Evolutionary conservation across 441 rosid species (phyloP).

Genomic region (Jatropha podagrica): DNA sequence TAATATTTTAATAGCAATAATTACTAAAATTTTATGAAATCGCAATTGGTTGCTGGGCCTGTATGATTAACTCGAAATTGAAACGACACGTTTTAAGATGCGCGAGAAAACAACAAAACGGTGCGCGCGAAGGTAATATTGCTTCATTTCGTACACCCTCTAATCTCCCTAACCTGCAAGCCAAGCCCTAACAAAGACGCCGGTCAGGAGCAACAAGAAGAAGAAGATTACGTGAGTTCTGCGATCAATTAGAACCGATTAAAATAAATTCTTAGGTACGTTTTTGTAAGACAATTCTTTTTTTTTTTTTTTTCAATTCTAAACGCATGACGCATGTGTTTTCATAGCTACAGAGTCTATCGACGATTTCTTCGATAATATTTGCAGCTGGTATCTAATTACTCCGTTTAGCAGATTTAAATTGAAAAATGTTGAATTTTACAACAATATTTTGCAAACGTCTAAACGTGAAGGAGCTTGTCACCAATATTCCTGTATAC

Average conservation of each 20-base stretch:
- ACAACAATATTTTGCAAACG: slow-evolving; percentile 50
- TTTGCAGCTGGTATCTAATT: background rate
- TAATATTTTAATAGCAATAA: too few relatives aligned
- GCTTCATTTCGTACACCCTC: background rate
- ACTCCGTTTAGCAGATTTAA: background rate
- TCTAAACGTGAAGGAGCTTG: slow-evolving; percentile 44
- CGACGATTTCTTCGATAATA: background rate
- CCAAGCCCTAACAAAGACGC: background rate
- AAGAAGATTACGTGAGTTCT: background rate
- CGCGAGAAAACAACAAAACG: background rate
- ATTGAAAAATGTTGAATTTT: slow-evolving; percentile 28
- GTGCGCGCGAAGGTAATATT: background rate
- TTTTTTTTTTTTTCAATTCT: too few relatives aligned
- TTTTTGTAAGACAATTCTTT: too few relatives aligned
- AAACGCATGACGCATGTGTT: too few relatives aligned
- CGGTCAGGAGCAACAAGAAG: background rate
- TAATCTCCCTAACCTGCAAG: background rate
- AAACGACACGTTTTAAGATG: background rate
- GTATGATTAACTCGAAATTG: background rate
- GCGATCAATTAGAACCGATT: too few relatives aligned
- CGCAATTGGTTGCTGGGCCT: background rate
- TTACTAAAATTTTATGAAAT: too few relatives aligned
- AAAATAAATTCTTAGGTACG: too few relatives aligned
- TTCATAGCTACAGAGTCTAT: too few relatives aligned
- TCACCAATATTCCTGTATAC: slow-evolving; percentile 45